Percentiles rank a stretch among this genome's conserved stretches.
phyloP scores from a whole-genome alignment of 176 grass and related monocot species.

The Zea luxurians region DNA sequence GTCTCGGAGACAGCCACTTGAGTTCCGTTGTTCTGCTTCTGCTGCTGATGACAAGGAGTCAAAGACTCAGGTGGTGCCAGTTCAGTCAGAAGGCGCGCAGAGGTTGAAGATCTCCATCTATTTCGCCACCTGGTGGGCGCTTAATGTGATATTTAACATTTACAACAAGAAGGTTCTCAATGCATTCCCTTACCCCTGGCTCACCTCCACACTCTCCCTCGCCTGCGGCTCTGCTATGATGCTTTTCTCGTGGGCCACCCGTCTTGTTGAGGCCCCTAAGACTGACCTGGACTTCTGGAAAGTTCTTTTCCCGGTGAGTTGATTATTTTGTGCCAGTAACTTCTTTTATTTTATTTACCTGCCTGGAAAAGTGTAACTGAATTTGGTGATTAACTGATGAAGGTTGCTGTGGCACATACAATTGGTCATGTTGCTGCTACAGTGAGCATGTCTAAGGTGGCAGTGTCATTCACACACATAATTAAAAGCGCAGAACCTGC shows the following conservation, averaged over 20 bases:
- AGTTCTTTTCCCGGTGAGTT: conserved; percentile 75
- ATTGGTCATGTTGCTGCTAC: conserved; percentile 93
- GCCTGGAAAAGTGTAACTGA: conserved; percentile 33
- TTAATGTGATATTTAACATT: conserved; percentile 98
- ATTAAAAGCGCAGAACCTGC: conserved; percentile 96
- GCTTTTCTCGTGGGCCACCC: conserved; percentile 78
- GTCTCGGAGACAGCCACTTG: conserved; percentile 39
- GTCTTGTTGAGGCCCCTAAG: conserved; percentile 71
- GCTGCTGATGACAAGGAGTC: conserved; percentile 60
- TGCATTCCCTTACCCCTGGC: conserved; percentile 92
- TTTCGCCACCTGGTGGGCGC: conserved; percentile 92
- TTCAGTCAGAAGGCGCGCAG: conserved; percentile 40
- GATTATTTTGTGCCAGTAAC: neutral
- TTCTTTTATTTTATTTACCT: conserved; percentile 7
- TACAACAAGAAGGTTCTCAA: conserved; percentile 98
- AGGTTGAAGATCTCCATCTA: conserved; percentile 86
- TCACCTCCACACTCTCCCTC: conserved; percentile 81
- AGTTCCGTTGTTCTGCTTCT: conserved; percentile 51
- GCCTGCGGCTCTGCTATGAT: conserved; percentile 77
- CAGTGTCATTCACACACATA: conserved; percentile 96
- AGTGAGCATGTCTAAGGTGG: conserved; percentile 94
- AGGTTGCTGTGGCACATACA: conserved; percentile 91
- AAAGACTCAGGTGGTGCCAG: conserved; percentile 36
- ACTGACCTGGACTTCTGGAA: conserved; percentile 90
- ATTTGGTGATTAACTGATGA: conserved; percentile 31